These are phyloP conservation scores for Aspergillus ruber DNA, from an alignment of 2,329 filamentous ascomycete species.

Conservation along the genomic window DNA sequence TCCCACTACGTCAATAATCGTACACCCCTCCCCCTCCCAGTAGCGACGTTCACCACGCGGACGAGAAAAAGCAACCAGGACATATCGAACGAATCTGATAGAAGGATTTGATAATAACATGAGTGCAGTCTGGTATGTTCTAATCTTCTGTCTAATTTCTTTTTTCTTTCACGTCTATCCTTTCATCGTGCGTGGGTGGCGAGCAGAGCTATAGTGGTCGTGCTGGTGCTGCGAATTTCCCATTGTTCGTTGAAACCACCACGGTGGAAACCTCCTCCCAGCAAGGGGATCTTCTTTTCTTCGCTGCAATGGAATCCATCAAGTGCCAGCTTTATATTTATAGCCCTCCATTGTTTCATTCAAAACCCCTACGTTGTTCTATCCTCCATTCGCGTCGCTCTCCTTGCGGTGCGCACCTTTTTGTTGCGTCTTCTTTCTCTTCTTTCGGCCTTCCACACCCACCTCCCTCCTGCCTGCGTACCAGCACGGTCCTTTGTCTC, in stretches of 20 bases:
- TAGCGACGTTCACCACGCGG: background rate
- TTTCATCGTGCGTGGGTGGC: background rate
- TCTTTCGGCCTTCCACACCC: background rate
- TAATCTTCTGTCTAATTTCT: background rate
- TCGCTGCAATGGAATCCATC: background rate
- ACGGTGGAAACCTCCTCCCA: background rate
- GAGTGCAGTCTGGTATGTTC: constrained; percentile 18
- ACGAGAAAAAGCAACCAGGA: background rate
- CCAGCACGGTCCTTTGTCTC: background rate
- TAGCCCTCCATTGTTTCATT: constrained; percentile 4
- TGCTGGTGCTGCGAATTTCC: background rate
- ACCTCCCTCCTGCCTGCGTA: background rate
- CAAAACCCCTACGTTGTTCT: constrained; percentile 3
- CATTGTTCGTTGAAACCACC: constrained; percentile 9
- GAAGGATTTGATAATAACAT: constrained; percentile 11
- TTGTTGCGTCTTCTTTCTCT: background rate
- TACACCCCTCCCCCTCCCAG: background rate
- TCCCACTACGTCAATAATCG: background rate
- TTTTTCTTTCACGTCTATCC: background rate
- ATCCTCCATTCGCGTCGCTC: background rate
- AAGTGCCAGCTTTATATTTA: constrained; percentile 9
- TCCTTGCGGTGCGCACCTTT: background rate
- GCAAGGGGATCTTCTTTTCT: background rate
- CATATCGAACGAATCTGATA: background rate
- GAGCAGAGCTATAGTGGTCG: background rate